Evolutionary conservation across 352 stramenopile genomes (phyloP).

Genomic region (Phytophthora brassicae): DNA sequence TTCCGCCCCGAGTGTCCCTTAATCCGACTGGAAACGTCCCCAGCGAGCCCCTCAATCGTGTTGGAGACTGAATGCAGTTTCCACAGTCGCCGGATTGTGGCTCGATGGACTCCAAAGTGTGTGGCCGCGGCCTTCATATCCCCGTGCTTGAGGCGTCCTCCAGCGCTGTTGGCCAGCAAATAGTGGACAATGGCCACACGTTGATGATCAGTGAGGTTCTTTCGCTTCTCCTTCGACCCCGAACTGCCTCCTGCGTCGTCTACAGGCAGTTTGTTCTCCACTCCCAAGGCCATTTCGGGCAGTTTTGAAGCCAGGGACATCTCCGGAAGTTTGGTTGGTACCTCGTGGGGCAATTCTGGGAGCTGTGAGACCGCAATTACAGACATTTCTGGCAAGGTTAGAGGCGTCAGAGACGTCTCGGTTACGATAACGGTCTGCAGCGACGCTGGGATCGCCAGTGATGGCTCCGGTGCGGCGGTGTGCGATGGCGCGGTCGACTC

Average conservation of each 20-base stretch:
- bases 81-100: constrained; percentile 36
- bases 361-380: constrained; percentile 10
- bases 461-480: not conserved
- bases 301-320: constrained; percentile 13
- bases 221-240: constrained; percentile 21
- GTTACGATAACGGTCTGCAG: constrained; percentile 7
- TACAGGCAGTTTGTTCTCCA: constrained; percentile 4
- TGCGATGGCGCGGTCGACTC: not conserved
- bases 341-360: constrained; percentile 8
- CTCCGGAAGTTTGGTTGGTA: constrained; percentile 12
- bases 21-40: constrained; percentile 35
- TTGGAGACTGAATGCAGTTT: constrained; percentile 30
- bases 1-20: constrained; percentile 37
- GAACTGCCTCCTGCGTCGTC: not conserved
- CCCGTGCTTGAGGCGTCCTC: constrained; percentile 35
- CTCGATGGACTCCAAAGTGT: constrained; percentile 36
- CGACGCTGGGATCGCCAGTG: constrained; percentile 1
- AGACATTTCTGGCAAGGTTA: constrained; percentile 17
- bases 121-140: constrained; percentile 39
- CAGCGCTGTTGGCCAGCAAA: constrained; percentile 37
- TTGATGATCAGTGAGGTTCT: constrained; percentile 37
- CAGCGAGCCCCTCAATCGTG: constrained; percentile 19
- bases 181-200: constrained; percentile 38
- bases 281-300: constrained; percentile 4
- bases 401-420: constrained; percentile 6